Base-by-base conservation (phyloP, 257 asterid species). In the Solanum ossicruentum region DNA sequence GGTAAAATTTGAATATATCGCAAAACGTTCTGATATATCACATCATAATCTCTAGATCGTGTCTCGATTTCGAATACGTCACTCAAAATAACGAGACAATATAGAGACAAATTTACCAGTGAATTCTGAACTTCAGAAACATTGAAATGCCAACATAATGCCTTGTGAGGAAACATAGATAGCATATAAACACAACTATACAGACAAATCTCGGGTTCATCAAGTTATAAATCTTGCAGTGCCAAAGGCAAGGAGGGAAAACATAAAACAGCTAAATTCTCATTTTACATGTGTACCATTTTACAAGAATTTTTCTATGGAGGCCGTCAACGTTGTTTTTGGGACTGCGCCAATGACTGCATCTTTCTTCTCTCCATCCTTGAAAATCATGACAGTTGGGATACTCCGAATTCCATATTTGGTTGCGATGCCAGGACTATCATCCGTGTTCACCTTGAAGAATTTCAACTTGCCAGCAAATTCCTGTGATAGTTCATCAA, bases 361-460 rank as follows among this genome's bases (percentile, higher is more conserved):
- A 12, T 96, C 99, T 85, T 92, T 96, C 92, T 96, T 96, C 90
- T 94, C 97, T 66, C 99, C 99, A 3, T 84, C 82, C 92, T 92
- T 93, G 84, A 96, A 96, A 84, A 96, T 89, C 82, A 94, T 90
- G 87, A 96, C 98, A 0, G 99, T 96, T 51, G 99, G 99, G 84
- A 96, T 96, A 90, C 99, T 96, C 20, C 98, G 94, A 81, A 96
- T 95, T 23, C 98, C 99, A 87, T 95, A 96, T 52, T 88, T 86
- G 21, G 93, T 92, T 4, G 99, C 99, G 43, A 93, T 93, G 3
- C 92, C 54, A 47, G 98, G 96, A 91, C 92, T 71, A 26, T 91
- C 98, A 56, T 96, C 99, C 0, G 99, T 96, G 85, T 96, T 95
- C 12, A 96, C 97, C 91, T 96, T 95, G 98, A 84, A 94, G 93